These are phyloP conservation scores for Microcera coccophila DNA, from an alignment of 2,329 filamentous ascomycete genomes.

Conservation along the genomic window DNA sequence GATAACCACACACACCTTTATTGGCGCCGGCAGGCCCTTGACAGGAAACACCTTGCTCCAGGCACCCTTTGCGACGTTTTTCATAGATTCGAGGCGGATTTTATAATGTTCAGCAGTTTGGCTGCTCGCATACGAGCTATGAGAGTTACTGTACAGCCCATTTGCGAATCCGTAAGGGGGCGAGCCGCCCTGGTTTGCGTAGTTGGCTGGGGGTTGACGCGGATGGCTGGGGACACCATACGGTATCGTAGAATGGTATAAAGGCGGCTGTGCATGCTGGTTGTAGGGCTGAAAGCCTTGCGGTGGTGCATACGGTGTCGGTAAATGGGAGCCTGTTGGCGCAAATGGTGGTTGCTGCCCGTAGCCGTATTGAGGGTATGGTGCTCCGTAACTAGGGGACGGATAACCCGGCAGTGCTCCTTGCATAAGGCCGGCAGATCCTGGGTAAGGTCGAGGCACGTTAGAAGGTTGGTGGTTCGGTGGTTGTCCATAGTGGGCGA, in stretches of 20 bases:
- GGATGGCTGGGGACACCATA: constrained; percentile 4
- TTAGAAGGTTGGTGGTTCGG: constrained; percentile 4
- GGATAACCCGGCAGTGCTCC: constrained; percentile 12
- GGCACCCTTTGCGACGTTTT: constrained; percentile 53
- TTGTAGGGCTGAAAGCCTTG: constrained; percentile 14
- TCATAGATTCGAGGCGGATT: constrained; percentile 49
- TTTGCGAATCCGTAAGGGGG: constrained; percentile 4
- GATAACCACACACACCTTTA: constrained; percentile 61
- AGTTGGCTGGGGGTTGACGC: constrained; percentile 4
- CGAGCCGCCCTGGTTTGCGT: constrained; percentile 4
- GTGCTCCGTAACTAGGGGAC: constrained; percentile 14
- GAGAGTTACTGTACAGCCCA: constrained; percentile 6
- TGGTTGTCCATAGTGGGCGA: constrained; percentile 2
- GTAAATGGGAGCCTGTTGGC: constrained; percentile 11
- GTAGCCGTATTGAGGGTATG: constrained; percentile 9
- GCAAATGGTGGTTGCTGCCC: constrained; percentile 8
- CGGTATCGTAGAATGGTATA: constrained; percentile 11
- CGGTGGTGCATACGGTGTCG: no score
- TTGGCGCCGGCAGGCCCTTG: constrained; percentile 57
- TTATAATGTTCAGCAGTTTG: constrained; percentile 32
- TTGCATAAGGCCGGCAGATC: constrained; percentile 11
- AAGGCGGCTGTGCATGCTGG: constrained; percentile 9
- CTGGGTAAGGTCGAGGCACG: constrained; percentile 3
- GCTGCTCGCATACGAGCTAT: neutral
- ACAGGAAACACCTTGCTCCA: constrained; percentile 61